phyloP scores from a whole-genome alignment of 202 grass and related monocot genomes.

The Setaria viridis region DNA sequence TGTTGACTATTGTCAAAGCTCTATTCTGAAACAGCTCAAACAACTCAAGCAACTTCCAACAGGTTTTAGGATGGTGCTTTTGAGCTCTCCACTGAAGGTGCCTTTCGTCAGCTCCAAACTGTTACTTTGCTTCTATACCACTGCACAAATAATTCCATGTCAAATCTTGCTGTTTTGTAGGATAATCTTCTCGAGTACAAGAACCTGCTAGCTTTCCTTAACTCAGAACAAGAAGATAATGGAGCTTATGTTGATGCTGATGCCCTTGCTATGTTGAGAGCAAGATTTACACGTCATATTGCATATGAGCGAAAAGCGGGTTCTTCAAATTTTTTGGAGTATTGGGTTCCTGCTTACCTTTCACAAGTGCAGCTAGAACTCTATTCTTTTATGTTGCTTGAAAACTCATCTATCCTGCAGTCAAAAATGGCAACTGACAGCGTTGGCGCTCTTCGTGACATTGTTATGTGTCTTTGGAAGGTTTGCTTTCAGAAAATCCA shows the following conservation, averaged over 20 bases:
- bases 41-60: conserved; percentile 57
- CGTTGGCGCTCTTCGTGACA: conserved; percentile 58
- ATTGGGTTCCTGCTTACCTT: conserved; percentile 84
- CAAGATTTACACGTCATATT: conserved; percentile 56
- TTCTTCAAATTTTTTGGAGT: conserved; percentile 70
- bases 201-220: conserved; percentile 73
- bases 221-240: conserved; percentile 38
- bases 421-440: conserved; percentile 60
- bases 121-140: conserved; percentile 26
- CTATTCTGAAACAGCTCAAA: conserved; percentile 49
- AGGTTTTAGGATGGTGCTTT: conserved; percentile 74
- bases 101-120: conserved; percentile 34
- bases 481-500: conserved; percentile 42
- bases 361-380: conserved; percentile 74
- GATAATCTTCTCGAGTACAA: conserved; percentile 59
- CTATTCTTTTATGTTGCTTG: conserved; percentile 69
- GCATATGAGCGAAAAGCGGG: conserved; percentile 57
- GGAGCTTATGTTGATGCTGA: conserved; percentile 15
- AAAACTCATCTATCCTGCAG: conserved; percentile 61
- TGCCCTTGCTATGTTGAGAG: conserved; percentile 53
- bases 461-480: conserved; percentile 70
- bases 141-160: conserved; percentile 24
- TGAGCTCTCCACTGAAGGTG: conserved; percentile 65
- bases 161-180: conserved; percentile 67
- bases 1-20: conserved; percentile 69